Evolutionary conservation across 306 rosid genomes (phyloP).

Genomic region (Gillenia trifoliata): DNA sequence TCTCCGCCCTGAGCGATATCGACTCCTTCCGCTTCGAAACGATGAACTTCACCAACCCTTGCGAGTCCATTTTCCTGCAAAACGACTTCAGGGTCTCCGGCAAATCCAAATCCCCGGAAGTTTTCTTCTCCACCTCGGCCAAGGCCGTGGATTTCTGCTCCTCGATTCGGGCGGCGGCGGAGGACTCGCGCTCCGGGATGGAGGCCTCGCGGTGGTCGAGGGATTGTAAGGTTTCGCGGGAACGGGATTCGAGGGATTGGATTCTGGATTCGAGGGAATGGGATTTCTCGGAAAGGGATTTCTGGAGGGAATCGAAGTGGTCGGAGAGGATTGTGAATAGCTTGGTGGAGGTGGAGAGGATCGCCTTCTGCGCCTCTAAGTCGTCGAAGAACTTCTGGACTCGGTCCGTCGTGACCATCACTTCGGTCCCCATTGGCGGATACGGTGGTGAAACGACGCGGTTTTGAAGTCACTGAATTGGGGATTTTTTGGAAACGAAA

Average conservation of each 20-base stretch:
- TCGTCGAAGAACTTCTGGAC: slow-evolving; percentile 57
- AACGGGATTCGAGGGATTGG: slow-evolving; percentile 41
- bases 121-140: slow-evolving; percentile 31
- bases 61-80: slow-evolving; percentile 62
- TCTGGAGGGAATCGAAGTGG: slow-evolving; percentile 46
- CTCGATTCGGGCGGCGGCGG: slow-evolving; percentile 42
- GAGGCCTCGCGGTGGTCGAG: slow-evolving; percentile 44
- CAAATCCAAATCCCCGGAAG: slow-evolving; percentile 23
- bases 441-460: neutral
- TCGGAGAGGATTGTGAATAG: slow-evolving; percentile 47
- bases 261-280: slow-evolving; percentile 54
- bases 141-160: slow-evolving; percentile 51
- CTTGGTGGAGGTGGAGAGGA: slow-evolving; percentile 48
- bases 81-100: slow-evolving; percentile 43
- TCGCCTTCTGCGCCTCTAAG: slow-evolving; percentile 46
- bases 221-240: slow-evolving; percentile 39
- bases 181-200: slow-evolving; percentile 56
- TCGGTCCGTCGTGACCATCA: slow-evolving; percentile 31
- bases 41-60: slow-evolving; percentile 44
- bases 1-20: slow-evolving; percentile 52
- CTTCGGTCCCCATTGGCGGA: slow-evolving; percentile 46
- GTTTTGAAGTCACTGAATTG: neutral
- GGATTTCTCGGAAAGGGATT: slow-evolving; percentile 47
- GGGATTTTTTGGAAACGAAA: neutral
- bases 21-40: slow-evolving; percentile 73